phyloP scores from a whole-genome alignment of 31 red algal genomes.

The Porphyra umbilicalis region DNA sequence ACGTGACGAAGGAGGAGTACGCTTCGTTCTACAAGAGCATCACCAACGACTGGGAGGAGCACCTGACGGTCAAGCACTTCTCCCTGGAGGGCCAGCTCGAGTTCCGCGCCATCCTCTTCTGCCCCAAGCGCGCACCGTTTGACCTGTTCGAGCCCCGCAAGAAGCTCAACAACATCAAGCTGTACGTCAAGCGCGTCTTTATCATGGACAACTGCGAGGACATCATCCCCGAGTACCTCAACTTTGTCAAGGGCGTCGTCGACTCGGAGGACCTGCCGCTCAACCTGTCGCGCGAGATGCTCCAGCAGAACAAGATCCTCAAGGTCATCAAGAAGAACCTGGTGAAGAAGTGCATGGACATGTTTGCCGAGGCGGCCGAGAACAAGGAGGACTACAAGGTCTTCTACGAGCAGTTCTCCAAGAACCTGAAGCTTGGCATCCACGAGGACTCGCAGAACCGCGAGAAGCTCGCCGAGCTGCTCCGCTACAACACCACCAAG shows the following conservation, averaged over 20 bases:
- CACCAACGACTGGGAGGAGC: slow-evolving; percentile 99
- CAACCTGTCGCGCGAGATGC: slow-evolving; percentile 96
- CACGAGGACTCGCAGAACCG: slow-evolving; percentile 95
- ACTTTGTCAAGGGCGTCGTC: slow-evolving; percentile 97
- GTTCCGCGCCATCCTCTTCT: slow-evolving; percentile 90
- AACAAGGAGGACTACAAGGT: slow-evolving; percentile 99
- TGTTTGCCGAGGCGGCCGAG: slow-evolving; percentile 89
- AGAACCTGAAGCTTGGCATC: slow-evolving; percentile 99
- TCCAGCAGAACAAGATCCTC: slow-evolving; percentile 99
- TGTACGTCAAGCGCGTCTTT: slow-evolving; percentile 96
- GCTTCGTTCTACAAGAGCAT: slow-evolving; percentile 97
- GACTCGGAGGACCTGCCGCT: slow-evolving; percentile 98
- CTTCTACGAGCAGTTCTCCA: slow-evolving; percentile 99
- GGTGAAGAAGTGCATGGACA: slow-evolving; percentile 99
- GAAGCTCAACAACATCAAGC: slow-evolving; percentile 99
- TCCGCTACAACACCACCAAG: slow-evolving; percentile 97
- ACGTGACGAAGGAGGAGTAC: slow-evolving; percentile 95
- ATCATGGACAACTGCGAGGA: slow-evolving; percentile 99
- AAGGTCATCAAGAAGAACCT: slow-evolving; percentile 98
- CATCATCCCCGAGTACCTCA: slow-evolving; percentile 96
- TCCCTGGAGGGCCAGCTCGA: slow-evolving; percentile 94
- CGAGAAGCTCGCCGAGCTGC: slow-evolving; percentile 82
- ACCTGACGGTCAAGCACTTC: slow-evolving; percentile 93
- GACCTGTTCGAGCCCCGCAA: slow-evolving; percentile 95
- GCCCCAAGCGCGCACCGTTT: slow-evolving; percentile 93